phyloP scores from a whole-genome alignment of 2,329 filamentous ascomycete genomes.

The Grosmannia serpens region DNA sequence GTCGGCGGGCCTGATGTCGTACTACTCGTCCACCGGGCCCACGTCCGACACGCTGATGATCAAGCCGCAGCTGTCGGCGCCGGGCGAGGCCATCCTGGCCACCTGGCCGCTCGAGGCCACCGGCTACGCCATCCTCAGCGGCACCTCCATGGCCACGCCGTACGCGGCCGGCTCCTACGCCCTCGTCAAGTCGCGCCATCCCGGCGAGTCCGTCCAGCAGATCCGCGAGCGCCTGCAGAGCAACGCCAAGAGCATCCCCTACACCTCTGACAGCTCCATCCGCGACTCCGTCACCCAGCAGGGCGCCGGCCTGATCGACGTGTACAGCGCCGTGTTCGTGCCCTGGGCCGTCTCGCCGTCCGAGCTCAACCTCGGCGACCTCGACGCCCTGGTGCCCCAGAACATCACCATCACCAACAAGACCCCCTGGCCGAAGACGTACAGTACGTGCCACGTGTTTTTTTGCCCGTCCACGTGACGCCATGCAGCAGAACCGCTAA shows the following conservation, averaged over 20 bases:
- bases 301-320: slow-evolving; percentile 48
- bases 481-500: not conserved
- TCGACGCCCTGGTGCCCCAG: slow-evolving; percentile 36
- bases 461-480: not conserved
- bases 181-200: slow-evolving; percentile 30
- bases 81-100: slow-evolving; percentile 37
- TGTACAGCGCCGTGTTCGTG: slow-evolving; percentile 30
- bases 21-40: slow-evolving; percentile 20
- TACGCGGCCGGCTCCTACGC: slow-evolving; percentile 35
- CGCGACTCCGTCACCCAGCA: slow-evolving; percentile 45
- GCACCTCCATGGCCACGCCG: slow-evolving; percentile 42
- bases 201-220: not conserved
- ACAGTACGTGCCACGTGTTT: not conserved
- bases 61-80: slow-evolving; percentile 34
- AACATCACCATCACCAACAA: slow-evolving; percentile 47
- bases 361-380: not conserved
- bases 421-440: not conserved
- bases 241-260: slow-evolving; percentile 22
- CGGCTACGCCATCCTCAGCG: slow-evolving; percentile 37
- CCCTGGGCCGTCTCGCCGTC: slow-evolving; percentile 48
- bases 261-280: slow-evolving; percentile 32
- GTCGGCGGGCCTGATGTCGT: not conserved
- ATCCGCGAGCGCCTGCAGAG: slow-evolving; percentile 22
- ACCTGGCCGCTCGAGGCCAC: slow-evolving; percentile 30
- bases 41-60: slow-evolving; percentile 30